A percentile compares a stretch with the other conserved stretches of the same genome.
These are phyloP conservation scores for Xylaria intraflava DNA, from an alignment of 495 filamentous ascomycete species.

Conservation along the genomic window DNA sequence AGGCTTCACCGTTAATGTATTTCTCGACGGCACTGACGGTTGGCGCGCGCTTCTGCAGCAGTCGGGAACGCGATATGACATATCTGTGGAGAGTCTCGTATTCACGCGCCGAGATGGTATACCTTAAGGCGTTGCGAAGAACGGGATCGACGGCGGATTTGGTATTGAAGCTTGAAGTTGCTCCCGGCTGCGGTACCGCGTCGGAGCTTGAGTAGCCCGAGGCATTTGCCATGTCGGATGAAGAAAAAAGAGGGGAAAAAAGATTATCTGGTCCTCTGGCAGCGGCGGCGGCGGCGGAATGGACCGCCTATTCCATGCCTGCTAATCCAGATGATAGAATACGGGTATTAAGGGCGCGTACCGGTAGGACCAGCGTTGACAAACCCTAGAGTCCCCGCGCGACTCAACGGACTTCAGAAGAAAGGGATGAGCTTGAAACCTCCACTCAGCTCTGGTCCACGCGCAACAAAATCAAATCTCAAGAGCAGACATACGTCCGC, in stretches of 20 bases:
- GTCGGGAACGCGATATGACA: slow-evolving; percentile 58
- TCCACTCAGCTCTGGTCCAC: no score
- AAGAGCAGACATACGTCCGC: background rate
- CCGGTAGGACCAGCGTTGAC: background rate
- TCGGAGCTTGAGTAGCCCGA: slow-evolving; percentile 17
- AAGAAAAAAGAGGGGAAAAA: background rate
- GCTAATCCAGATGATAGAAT: no score
- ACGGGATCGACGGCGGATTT: slow-evolving; percentile 50
- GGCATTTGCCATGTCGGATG: slow-evolving; percentile 25
- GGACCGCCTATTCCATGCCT: background rate
- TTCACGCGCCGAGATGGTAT: slow-evolving; percentile 77
- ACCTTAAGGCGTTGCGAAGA: slow-evolving; percentile 70
- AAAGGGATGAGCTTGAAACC: no score
- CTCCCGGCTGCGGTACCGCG: slow-evolving; percentile 14
- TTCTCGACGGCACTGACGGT: slow-evolving; percentile 42
- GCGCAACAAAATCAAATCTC: background rate
- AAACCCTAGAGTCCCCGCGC: background rate
- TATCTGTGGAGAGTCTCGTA: slow-evolving; percentile 77
- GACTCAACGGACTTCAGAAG: no score
- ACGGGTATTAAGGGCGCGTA: no score
- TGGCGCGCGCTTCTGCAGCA: slow-evolving; percentile 56
- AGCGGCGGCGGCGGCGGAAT: background rate
- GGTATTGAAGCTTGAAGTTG: slow-evolving; percentile 23
- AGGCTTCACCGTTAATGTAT: slow-evolving; percentile 36
- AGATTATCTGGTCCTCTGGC: no score